Evolutionary conservation across 108 stramenopile species (phyloP).

Genomic region (Stephanodiscus minutulus): DNA sequence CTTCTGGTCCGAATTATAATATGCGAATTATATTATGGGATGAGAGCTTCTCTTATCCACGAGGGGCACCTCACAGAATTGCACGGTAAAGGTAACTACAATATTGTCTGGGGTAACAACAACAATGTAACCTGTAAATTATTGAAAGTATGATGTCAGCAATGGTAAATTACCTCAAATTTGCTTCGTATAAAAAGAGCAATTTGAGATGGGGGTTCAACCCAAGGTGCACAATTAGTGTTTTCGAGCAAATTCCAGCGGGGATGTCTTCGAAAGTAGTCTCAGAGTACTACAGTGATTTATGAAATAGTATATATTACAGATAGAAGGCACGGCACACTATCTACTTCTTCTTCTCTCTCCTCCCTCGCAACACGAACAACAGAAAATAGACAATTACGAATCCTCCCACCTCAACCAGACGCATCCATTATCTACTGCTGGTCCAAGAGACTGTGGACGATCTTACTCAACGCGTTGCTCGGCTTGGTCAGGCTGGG

Average conservation of each 20-base stretch:
- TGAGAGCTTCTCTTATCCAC: too few relatives aligned
- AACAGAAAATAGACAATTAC: not conserved
- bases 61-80: too few relatives aligned
- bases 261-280: not conserved
- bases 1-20: too few relatives aligned
- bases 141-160: not conserved
- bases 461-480: conserved; percentile 55
- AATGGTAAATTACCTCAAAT: too few relatives aligned
- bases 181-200: too few relatives aligned
- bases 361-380: not conserved
- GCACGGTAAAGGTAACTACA: too few relatives aligned
- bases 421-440: not conserved
- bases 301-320: too few relatives aligned
- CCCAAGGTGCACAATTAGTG: too few relatives aligned
- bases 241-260: not conserved
- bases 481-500: conserved; percentile 47
- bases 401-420: not conserved
- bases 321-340: too few relatives aligned
- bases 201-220: too few relatives aligned
- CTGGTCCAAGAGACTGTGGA: conserved; percentile 61
- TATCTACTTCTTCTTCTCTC: not conserved
- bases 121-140: not conserved
- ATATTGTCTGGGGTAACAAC: too few relatives aligned
- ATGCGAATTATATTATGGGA: too few relatives aligned
- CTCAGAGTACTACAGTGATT: not conserved